A percentile compares a stretch with the other conserved stretches of the same genome.
phyloP scores from a whole-genome alignment of 495 filamentous ascomycete species.

The Clavariopsis aquatica region DNA sequence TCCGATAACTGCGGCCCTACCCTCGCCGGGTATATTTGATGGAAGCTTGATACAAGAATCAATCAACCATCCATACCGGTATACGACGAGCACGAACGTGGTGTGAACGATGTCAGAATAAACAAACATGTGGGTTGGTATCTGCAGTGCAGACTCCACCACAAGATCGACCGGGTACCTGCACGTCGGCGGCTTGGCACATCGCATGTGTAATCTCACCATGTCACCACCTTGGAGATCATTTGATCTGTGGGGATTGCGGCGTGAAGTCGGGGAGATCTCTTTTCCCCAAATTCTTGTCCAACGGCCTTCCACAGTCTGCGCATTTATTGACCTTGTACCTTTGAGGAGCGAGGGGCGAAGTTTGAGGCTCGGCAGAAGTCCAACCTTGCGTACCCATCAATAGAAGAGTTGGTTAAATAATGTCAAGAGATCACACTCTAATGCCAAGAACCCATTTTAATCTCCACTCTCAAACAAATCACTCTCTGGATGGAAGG shows the following conservation, averaged over 20 bases:
- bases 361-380: too few relatives aligned
- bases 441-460: too few relatives aligned
- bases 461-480: too few relatives aligned
- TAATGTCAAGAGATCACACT: too few relatives aligned
- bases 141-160: background rate
- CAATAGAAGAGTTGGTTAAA: too few relatives aligned
- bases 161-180: background rate
- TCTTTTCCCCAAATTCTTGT: background rate
- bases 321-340: too few relatives aligned
- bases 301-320: too few relatives aligned
- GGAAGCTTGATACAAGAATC: background rate
- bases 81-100: background rate
- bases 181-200: background rate
- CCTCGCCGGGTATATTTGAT: background rate
- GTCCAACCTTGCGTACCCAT: too few relatives aligned
- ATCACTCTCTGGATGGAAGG: too few relatives aligned
- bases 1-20: background rate
- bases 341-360: too few relatives aligned
- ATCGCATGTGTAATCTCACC: background rate
- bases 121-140: background rate
- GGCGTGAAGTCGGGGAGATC: background rate
- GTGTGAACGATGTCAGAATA: background rate
- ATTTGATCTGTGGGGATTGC: background rate
- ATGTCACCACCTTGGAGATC: background rate
- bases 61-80: background rate